A percentile compares a stretch with the other conserved stretches of the same genome.
These are phyloP conservation scores for Halophytophthora batemanensis DNA, from an alignment of 352 stramenopile species.

Conservation along the genomic window DNA sequence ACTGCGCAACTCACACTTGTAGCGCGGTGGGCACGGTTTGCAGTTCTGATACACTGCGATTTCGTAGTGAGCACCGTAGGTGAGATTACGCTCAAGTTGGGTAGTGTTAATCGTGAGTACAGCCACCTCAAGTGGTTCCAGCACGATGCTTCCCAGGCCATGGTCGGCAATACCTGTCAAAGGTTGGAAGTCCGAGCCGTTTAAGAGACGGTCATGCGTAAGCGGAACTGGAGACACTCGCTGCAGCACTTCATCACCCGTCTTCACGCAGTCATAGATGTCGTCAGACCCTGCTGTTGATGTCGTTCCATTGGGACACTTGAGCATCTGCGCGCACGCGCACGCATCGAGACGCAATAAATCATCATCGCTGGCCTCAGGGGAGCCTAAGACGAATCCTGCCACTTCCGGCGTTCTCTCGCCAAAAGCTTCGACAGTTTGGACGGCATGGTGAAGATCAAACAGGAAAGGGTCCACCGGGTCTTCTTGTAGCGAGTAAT, in stretches of 20 bases:
- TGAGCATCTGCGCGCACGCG: constrained; percentile 90
- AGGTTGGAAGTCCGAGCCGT: constrained; percentile 69
- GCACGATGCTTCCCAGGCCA: constrained; percentile 58
- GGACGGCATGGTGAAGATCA: constrained; percentile 87
- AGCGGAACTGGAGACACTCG: constrained; percentile 83
- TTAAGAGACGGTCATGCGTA: constrained; percentile 40
- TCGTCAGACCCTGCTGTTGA: constrained; percentile 54
- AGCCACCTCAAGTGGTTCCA: constrained; percentile 90
- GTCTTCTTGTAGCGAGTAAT: constrained; percentile 40
- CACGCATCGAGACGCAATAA: constrained; percentile 90
- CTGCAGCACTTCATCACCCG: constrained; percentile 85
- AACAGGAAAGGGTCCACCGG: constrained; percentile 91
- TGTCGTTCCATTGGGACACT: constrained; percentile 94
- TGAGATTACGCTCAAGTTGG: constrained; percentile 90
- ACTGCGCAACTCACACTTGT: constrained; percentile 74
- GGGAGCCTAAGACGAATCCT: constrained; percentile 45
- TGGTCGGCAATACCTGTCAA: constrained; percentile 56
- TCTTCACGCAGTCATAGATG: constrained; percentile 90
- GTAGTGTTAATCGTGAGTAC: constrained; percentile 93
- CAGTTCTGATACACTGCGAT: constrained; percentile 94
- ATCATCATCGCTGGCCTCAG: constrained; percentile 21
- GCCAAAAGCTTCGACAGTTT: constrained; percentile 83
- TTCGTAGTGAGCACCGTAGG: constrained; percentile 95
- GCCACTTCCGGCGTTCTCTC: constrained; percentile 80
- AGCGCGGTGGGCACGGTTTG: constrained; percentile 92